Evolutionary conservation across 2,329 filamentous ascomycete species (phyloP), one percentile per base, ranked within the genome.

Genomic region (Pseudogymnoascus sp.): DNA sequence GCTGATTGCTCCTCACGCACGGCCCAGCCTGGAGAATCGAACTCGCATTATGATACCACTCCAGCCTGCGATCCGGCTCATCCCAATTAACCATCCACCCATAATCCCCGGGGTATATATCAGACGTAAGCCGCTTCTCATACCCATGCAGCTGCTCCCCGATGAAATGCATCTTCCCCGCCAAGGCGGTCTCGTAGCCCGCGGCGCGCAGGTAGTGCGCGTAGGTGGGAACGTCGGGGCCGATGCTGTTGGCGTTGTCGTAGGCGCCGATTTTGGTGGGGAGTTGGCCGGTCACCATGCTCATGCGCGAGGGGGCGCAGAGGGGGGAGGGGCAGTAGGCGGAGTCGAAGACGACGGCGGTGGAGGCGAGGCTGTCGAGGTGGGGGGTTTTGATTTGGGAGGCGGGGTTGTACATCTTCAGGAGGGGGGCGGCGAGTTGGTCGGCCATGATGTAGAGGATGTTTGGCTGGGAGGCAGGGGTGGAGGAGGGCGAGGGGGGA

Each of bases 41-140:
- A 72, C 90, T 93, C 77, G 93, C 92, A 75, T 97, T 96, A 81
- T 97, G 93, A 75, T 95, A 97, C 90, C 92, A 97, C 77, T 97
- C 93, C 45, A 93, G 85, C 54, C 93, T 85, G 43, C 86, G 87
- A 36, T 92, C 88, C 10, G 93, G 92, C 75, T 93, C 87, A 74
- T 97, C 93, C 93, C 93, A 97, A 78, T 96, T 93, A 68, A 96
- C 93, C 11, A 89, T 88, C 93, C 93, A 97, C 68, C 93, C 93
- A 73, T 95, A 92, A 73, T 97, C 93, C 65, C 89, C 93, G 0
- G 93, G 93, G 76, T 97, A 97, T 73, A 97, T 96, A 75, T 97
- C 93, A 69, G 89, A 90, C n/a, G 93, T 97, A 72, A 97, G 82
- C 64, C 93, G 86, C 72, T 91, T 89, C 79, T 97, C 93, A 72